A percentile compares a stretch with the other conserved stretches of the same genome.
These are phyloP conservation scores for Neocatenulostroma microsporum DNA, from an alignment of 2,329 filamentous ascomycete genomes.

Conservation along the genomic window DNA sequence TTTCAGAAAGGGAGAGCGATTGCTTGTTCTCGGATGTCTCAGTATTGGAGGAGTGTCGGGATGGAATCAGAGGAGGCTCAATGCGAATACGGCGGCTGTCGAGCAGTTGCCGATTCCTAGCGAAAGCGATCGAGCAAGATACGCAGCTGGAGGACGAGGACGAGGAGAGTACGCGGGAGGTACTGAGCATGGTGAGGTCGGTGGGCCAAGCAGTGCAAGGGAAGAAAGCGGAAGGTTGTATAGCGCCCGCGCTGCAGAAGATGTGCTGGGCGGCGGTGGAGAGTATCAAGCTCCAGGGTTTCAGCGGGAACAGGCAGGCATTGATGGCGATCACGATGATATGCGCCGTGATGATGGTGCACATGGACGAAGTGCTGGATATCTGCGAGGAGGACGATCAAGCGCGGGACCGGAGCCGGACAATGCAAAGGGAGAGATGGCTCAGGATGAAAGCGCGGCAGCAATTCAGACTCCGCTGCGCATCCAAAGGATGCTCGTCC, in stretches of 20 bases:
- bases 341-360: too few species aligned
- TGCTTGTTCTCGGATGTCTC: constrained; percentile 4
- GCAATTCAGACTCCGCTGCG: not conserved
- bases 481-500: not conserved
- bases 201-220: too few species aligned
- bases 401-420: not conserved
- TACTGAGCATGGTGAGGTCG: too few species aligned
- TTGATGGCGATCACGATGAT: too few species aligned
- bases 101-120: not conserved
- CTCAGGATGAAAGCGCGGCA: constrained; percentile 4
- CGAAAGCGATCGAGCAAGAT: not conserved
- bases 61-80: constrained; percentile 2
- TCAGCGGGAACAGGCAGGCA: too few species aligned
- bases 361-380: too few species aligned
- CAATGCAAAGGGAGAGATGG: not conserved
- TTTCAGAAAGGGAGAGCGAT: not conserved
- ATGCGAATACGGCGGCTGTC: not conserved
- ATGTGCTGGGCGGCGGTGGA: too few species aligned
- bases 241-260: too few species aligned
- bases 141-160: not conserved
- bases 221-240: too few species aligned
- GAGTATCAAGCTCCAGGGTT: too few species aligned
- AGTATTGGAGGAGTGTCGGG: not conserved
- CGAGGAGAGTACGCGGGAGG: not conserved
- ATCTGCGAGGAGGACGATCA: too few species aligned